Evolutionary conservation across 345 rosid species (phyloP), one percentile per base, ranked within the genome.

Genomic region (Gossypium turneri): DNA sequence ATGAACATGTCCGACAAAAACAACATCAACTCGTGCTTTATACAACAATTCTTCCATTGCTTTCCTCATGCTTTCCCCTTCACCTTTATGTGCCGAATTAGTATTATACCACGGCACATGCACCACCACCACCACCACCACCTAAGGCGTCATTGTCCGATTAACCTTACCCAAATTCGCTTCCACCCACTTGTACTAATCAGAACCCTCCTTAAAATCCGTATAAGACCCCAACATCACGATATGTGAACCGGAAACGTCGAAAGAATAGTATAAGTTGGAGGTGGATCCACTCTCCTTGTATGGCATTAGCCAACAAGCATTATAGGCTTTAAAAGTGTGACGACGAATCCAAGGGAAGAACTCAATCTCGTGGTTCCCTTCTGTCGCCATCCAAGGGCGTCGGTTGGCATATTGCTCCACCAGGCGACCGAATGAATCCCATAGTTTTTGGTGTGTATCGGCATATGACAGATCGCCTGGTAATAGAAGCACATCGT

Each of bases 31-130:
- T 72, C 90, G 75, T 12, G 95, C 91, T 61, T 66, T 79, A 20
- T 81, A 94, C 78, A 94, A 27, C 79, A 92, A 29, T 56, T 80
- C 81, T 72, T 94, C 98, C 98, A 92, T 89, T 1, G 90, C 80
- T 50, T 80, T 70, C 61, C 97, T 84, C 95, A 92, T 94, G 76
- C 83, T 79, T 76, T 94, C 98, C 22, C 97, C 94, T 79, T 92
- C 97, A 13, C 97, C 95, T 80, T 88, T 87, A 75, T 92, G 98
- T 0, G 97, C 97, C 62, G 43, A 57, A 63, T 94, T 92, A 5
- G 97, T 90, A 56, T 88, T 92, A 77, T 94, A 94, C 97, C 98
- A 92, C 0, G 97, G 97, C 0, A 92, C 97, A 76, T 94, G 98
- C 63, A 94, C 6, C 52, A 94, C 60, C 73, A 82, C 6, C 52